Evolutionary conservation across 164 flowering plant genomes (phyloP).

Genomic region (Aristolochia fimbriata): DNA sequence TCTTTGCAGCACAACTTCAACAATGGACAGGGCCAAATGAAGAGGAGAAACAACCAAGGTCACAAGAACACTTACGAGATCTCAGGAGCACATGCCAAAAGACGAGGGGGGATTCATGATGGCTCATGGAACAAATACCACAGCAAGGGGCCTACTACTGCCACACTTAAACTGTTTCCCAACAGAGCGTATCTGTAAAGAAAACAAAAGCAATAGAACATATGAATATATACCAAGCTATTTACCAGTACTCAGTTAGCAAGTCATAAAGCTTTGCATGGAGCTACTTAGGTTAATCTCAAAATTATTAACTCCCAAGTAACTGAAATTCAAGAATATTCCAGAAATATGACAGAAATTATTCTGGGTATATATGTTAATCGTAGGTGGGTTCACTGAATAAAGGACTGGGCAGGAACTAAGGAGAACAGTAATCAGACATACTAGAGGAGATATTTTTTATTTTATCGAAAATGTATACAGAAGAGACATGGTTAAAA

Average conservation of each 20-base stretch:
- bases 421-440: neutral
- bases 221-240: neutral
- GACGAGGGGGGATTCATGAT: slow-evolving; percentile 1
- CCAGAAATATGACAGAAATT: neutral
- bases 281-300: neutral
- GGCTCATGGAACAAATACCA: slow-evolving; percentile 18
- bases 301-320: neutral
- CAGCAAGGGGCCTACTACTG: slow-evolving; percentile 62
- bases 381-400: no score
- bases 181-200: slow-evolving; percentile 72
- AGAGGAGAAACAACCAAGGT: no score
- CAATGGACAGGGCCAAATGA: no score
- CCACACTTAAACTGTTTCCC: slow-evolving; percentile 90
- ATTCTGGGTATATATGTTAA: no score
- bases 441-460: neutral
- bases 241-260: neutral
- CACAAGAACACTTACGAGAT: no score
- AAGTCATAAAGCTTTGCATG: neutral
- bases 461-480: no score
- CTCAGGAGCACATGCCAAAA: neutral
- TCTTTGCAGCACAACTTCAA: no score
- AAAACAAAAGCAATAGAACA: no score
- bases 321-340: neutral
- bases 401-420: neutral
- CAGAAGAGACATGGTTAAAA: neutral